Conservation (phyloP, 495 filamentous ascomycete species). For the Daldinia decipiens region DNA sequence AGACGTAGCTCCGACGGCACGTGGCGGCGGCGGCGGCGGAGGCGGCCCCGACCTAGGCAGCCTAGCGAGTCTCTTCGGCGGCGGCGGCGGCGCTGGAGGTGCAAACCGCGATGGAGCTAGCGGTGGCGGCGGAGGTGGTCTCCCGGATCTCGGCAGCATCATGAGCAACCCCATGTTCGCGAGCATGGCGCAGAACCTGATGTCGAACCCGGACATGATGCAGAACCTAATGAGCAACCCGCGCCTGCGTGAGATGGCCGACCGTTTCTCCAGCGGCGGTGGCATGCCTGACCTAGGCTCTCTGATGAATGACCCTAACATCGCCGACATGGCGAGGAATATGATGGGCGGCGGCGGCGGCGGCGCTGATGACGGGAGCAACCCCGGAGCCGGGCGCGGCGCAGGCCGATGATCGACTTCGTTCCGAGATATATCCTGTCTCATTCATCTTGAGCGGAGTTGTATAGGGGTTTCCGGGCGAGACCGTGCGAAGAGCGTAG, state of each 20-base stretch:
- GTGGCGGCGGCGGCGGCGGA: constrained; percentile 63
- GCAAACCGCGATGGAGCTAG: constrained; percentile 64
- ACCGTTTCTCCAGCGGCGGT: constrained; percentile 71
- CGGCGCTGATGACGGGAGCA: constrained; percentile 51
- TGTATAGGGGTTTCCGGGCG: background rate
- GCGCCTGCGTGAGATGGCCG: constrained; percentile 82
- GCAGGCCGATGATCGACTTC: constrained; percentile 32
- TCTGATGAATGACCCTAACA: constrained; percentile 88
- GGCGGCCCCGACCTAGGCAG: constrained; percentile 73
- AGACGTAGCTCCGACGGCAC: constrained; percentile 46
- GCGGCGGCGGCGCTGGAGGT: constrained; percentile 63
- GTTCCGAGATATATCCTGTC: background rate
- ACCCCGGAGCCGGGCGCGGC: constrained; percentile 37
- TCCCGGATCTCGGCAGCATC: constrained; percentile 84
- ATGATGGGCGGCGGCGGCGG: constrained; percentile 77
- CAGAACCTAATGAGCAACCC: constrained; percentile 93
- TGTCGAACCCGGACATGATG: constrained; percentile 94
- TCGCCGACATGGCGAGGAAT: constrained; percentile 89
- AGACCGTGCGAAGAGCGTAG: background rate
- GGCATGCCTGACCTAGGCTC: constrained; percentile 82
- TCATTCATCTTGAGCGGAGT: background rate
- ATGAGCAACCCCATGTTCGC: constrained; percentile 99
- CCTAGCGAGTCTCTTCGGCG: constrained; percentile 77
- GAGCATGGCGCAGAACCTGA: constrained; percentile 93
- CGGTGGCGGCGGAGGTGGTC: constrained; percentile 74